Evolutionary conservation across 2,329 filamentous ascomycete species (phyloP).

Genomic region (Magnaporthiopsis incrustans): DNA sequence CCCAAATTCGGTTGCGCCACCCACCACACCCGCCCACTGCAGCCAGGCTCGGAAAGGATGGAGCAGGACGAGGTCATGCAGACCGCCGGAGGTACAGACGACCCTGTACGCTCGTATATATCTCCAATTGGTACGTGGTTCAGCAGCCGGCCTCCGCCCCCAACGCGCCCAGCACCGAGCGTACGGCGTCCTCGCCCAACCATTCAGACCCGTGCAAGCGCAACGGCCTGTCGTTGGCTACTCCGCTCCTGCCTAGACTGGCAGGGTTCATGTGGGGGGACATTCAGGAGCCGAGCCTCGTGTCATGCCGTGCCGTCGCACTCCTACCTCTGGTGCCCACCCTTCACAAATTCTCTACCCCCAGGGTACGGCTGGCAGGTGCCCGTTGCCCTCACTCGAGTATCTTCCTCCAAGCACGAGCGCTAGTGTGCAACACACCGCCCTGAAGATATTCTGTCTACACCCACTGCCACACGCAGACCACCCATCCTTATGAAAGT

Average conservation of each 20-base stretch:
- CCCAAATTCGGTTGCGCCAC: not conserved
- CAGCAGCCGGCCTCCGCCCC: conserved; percentile 12
- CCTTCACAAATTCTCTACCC: not conserved
- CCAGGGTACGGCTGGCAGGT: not conserved
- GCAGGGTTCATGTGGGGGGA: not conserved
- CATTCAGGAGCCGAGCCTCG: not conserved
- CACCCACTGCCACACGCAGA: too few species aligned
- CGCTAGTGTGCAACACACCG: not conserved
- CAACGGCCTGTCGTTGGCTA: conserved; percentile 37
- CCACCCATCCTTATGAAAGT: too few species aligned
- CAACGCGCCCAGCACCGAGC: not conserved
- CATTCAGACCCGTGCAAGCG: conserved; percentile 41
- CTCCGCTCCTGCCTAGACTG: not conserved
- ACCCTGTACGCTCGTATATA: conserved; percentile 33
- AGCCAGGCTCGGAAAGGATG: conserved; percentile 11
- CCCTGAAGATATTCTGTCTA: too few species aligned
- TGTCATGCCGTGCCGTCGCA: not conserved
- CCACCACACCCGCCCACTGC: too few species aligned
- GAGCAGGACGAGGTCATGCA: conserved; percentile 33
- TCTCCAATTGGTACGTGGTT: conserved; percentile 45
- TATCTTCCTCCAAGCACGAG: not conserved
- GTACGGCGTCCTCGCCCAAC: conserved; percentile 29
- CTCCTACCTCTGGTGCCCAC: not conserved
- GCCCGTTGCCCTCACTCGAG: not conserved
- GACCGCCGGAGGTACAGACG: conserved; percentile 32